These are phyloP conservation scores for Incumbomyces lentus DNA, from an alignment of 2,329 filamentous ascomycete species.

Conservation along the genomic window DNA sequence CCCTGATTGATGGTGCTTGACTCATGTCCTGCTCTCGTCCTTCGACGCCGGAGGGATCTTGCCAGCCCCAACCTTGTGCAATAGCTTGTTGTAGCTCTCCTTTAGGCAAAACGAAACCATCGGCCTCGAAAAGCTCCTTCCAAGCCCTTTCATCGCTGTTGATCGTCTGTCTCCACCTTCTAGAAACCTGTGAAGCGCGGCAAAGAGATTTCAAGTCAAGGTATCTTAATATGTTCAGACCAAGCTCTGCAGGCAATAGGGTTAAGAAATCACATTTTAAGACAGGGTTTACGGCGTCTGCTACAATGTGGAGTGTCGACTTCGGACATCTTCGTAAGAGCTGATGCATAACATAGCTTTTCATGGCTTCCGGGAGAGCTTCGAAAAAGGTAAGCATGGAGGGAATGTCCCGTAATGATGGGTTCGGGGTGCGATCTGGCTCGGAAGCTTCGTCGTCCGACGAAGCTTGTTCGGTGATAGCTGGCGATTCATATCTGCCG, in stretches of 20 bases:
- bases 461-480: slow-evolving; percentile 4
- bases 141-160: slow-evolving; percentile 91
- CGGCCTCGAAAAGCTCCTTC: slow-evolving; percentile 80
- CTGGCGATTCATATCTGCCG: slow-evolving; percentile 7
- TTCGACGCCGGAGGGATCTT: slow-evolving; percentile 65
- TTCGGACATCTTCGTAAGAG: slow-evolving; percentile 79
- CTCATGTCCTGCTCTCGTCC: slow-evolving; percentile 76
- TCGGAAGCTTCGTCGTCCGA: slow-evolving; percentile 4
- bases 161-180: slow-evolving; percentile 80
- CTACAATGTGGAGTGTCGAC: slow-evolving; percentile 78
- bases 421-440: not conserved
- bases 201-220: slow-evolving; percentile 80
- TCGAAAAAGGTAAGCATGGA: slow-evolving; percentile 84
- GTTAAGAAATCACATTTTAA: slow-evolving; percentile 88
- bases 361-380: slow-evolving; percentile 79
- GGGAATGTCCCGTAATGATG: slow-evolving; percentile 64
- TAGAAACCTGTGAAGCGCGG: slow-evolving; percentile 83
- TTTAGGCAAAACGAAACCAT: slow-evolving; percentile 67
- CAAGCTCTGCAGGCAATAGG: slow-evolving; percentile 74
- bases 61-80: slow-evolving; percentile 92
- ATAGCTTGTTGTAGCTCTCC: slow-evolving; percentile 82
- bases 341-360: slow-evolving; percentile 95
- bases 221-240: slow-evolving; percentile 76
- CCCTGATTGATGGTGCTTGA: slow-evolving; percentile 31
- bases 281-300: slow-evolving; percentile 83